Evolutionary conservation across 1,139 yeast species (phyloP).

Genomic region (Saccharomyces hybrid): DNA sequence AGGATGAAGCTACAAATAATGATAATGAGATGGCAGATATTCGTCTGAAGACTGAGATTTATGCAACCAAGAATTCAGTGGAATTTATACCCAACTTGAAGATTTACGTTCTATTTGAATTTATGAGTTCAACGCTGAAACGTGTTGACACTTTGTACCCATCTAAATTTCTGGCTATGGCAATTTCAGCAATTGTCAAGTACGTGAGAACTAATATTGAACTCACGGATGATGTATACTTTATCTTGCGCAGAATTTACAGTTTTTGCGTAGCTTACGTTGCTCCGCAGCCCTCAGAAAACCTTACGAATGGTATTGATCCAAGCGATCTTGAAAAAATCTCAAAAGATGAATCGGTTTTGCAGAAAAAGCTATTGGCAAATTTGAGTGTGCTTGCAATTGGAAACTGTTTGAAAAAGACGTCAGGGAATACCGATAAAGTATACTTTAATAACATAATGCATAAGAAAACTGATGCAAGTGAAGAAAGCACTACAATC

Average conservation of each 20-base stretch:
- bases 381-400: constrained; percentile 40
- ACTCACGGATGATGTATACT: constrained; percentile 32
- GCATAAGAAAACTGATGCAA: background rate
- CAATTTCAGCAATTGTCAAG: constrained; percentile 48
- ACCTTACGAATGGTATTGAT: background rate
- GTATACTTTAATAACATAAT: background rate
- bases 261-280: constrained; percentile 59
- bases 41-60: background rate
- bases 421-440: constrained; percentile 5
- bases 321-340: constrained; percentile 7
- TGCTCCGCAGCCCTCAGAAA: background rate
- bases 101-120: constrained; percentile 57
- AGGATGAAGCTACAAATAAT: constrained; percentile 7
- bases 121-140: constrained; percentile 44
- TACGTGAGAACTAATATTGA: constrained; percentile 39
- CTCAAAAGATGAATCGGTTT: constrained; percentile 46
- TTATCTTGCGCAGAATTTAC: constrained; percentile 54
- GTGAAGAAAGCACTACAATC: constrained; percentile 6
- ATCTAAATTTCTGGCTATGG: constrained; percentile 66
- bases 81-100: constrained; percentile 35
- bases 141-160: constrained; percentile 56
- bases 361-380: constrained; percentile 37
- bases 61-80: constrained; percentile 7
- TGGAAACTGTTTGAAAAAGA: constrained; percentile 34
- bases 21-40: background rate